These are phyloP conservation scores for Oxytropis ochrocephala DNA, from an alignment of 306 rosid genomes.

Conservation along the genomic window DNA sequence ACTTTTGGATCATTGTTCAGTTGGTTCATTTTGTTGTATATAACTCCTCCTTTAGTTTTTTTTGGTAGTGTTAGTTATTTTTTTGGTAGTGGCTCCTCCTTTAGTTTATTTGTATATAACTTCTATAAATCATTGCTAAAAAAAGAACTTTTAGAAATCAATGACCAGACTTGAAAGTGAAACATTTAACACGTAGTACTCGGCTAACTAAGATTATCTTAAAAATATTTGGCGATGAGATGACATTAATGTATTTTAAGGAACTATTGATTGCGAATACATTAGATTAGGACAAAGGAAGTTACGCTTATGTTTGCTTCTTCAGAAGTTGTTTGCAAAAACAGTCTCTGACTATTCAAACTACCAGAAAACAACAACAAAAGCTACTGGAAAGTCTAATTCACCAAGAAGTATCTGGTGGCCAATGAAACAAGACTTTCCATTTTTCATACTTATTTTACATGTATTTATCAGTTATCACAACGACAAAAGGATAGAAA, in stretches of 20 bases:
- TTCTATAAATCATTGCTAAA: neutral
- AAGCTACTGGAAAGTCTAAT: too few species aligned
- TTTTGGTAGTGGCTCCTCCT: too few species aligned
- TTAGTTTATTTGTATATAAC: too few species aligned
- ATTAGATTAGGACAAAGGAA: neutral
- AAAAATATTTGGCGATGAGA: neutral
- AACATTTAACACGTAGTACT: neutral
- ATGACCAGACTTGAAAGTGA: neutral
- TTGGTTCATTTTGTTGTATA: too few species aligned
- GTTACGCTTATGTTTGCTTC: neutral
- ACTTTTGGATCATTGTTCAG: too few species aligned
- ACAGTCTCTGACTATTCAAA: too few species aligned
- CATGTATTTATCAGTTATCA: neutral
- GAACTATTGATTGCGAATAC: neutral
- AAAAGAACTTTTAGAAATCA: neutral
- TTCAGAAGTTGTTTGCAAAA: neutral
- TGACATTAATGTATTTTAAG: neutral
- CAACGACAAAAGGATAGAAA: neutral
- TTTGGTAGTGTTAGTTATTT: too few species aligned
- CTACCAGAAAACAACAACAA: too few species aligned
- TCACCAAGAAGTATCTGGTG: too few species aligned
- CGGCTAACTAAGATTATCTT: neutral
- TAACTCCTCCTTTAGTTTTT: too few species aligned
- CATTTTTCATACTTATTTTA: constrained; percentile 9
- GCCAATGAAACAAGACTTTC: too few species aligned